These are phyloP conservation scores for Volvox reticuliferus DNA, from an alignment of 139 green algal species.

Conservation along the genomic window DNA sequence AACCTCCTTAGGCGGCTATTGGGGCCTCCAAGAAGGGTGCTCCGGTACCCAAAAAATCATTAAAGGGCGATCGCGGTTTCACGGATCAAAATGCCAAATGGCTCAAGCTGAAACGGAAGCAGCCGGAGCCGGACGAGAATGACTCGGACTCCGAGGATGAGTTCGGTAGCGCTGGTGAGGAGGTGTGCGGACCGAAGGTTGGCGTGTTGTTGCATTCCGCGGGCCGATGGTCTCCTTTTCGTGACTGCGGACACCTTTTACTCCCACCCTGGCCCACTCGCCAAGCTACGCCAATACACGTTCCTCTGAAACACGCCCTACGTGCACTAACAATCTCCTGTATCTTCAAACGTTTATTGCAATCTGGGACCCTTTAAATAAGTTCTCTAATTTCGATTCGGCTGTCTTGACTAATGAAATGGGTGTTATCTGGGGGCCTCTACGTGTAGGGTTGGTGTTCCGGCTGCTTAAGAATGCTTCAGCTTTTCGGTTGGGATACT, in stretches of 20 bases:
- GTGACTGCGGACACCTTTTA: neutral
- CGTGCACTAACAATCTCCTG: no score
- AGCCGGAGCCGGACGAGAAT: constrained; percentile 44
- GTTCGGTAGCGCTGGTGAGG: neutral
- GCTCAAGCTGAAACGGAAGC: constrained; percentile 75
- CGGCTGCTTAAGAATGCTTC: no score
- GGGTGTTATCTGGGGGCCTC: no score
- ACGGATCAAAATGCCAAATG: constrained; percentile 81
- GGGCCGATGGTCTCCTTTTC: neutral
- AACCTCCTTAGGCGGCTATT: neutral
- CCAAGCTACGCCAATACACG: neutral
- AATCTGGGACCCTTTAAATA: no score
- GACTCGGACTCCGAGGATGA: constrained; percentile 16
- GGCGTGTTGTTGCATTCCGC: neutral
- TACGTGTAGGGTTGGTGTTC: no score
- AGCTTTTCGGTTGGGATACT: no score
- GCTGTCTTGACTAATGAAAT: no score
- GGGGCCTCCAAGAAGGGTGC: neutral
- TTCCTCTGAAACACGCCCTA: neutral
- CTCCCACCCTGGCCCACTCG: no score
- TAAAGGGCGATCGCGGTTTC: constrained; percentile 64
- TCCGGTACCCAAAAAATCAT: neutral
- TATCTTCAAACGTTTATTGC: no score
- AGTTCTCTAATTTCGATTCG: no score
- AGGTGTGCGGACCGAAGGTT: neutral